Percentiles rank a stretch among this genome's conserved stretches.
Evolutionary conservation across 2,329 filamentous ascomycete species (phyloP).

Genomic region (Talaromyces sp.): DNA sequence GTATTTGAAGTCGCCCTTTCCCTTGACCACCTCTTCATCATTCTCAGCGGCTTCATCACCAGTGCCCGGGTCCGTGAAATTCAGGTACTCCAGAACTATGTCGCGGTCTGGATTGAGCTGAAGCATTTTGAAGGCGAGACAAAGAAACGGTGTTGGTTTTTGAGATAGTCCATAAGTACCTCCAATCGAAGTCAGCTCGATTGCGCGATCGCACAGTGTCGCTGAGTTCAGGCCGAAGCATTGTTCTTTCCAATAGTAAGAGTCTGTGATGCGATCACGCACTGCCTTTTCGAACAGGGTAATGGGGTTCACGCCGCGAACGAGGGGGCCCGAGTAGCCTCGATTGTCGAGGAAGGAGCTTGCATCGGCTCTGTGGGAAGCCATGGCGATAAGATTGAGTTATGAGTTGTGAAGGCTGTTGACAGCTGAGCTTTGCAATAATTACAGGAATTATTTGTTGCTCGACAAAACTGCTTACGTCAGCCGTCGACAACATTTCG

Average conservation of each 20-base stretch:
- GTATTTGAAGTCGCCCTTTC: constrained; percentile 58
- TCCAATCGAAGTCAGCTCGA: constrained; percentile 76
- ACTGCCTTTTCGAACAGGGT: constrained; percentile 94
- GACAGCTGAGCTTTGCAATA: background rate
- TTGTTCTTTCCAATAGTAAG: constrained; percentile 98
- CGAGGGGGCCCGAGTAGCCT: constrained; percentile 67
- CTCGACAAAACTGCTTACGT: too few relatives aligned
- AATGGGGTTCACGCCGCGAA: constrained; percentile 90
- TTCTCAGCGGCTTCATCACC: constrained; percentile 21
- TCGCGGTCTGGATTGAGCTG: constrained; percentile 77
- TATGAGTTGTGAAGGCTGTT: background rate
- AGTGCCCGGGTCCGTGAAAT: constrained; percentile 67
- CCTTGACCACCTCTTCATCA: constrained; percentile 25
- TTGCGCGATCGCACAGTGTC: constrained; percentile 79
- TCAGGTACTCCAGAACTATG: constrained; percentile 73
- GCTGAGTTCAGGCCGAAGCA: constrained; percentile 88
- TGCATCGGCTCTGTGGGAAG: constrained; percentile 70
- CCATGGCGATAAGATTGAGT: constrained; percentile 25
- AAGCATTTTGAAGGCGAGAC: constrained; percentile 88
- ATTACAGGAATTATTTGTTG: background rate
- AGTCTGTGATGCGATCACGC: constrained; percentile 89
- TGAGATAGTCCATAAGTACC: constrained; percentile 81
- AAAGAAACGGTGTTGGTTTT: constrained; percentile 84
- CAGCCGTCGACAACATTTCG: too few relatives aligned
- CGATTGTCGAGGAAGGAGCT: constrained; percentile 77